Evolutionary conservation across 331 rosid species (phyloP).

Genomic region (Quercus phellos): DNA sequence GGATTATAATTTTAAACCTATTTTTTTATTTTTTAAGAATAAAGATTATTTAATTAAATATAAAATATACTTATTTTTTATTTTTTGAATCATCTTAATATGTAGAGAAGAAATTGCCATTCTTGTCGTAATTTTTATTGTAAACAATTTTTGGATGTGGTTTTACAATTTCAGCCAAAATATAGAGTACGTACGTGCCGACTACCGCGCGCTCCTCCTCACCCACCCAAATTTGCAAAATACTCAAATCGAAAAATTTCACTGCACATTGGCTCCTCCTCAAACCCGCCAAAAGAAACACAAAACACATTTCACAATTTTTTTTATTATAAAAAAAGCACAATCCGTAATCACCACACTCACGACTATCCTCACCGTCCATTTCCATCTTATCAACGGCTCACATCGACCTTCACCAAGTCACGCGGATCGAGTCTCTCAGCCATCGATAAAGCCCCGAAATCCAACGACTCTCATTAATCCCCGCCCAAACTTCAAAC

Average conservation of each 20-base stretch:
- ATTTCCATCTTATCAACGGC: background rate
- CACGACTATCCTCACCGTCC: background rate
- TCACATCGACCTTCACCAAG: background rate
- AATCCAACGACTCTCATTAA: constrained; percentile 23
- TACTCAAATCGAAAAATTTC: background rate
- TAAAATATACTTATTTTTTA: too few relatives aligned
- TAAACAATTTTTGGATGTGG: too few relatives aligned
- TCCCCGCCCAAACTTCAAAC: constrained; percentile 6
- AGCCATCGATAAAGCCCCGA: constrained; percentile 15
- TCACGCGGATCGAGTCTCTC: constrained; percentile 19
- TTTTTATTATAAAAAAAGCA: background rate
- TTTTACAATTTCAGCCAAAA: too few relatives aligned
- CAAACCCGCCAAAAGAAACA: constrained; percentile 13
- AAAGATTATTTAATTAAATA: too few relatives aligned
- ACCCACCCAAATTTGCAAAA: background rate
- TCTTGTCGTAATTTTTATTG: background rate
- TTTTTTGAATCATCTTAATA: too few relatives aligned
- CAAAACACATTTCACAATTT: background rate
- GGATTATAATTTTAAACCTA: fast-evolving
- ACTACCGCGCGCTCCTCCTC: too few relatives aligned
- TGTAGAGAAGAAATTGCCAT: too few relatives aligned
- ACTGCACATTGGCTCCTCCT: background rate
- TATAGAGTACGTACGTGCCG: too few relatives aligned
- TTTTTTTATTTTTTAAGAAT: too few relatives aligned
- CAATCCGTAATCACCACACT: constrained; percentile 2